Evolutionary conservation across 192 early-diverging fungal genomes (phyloP).

Genomic region (Dissophora globulifera): DNA sequence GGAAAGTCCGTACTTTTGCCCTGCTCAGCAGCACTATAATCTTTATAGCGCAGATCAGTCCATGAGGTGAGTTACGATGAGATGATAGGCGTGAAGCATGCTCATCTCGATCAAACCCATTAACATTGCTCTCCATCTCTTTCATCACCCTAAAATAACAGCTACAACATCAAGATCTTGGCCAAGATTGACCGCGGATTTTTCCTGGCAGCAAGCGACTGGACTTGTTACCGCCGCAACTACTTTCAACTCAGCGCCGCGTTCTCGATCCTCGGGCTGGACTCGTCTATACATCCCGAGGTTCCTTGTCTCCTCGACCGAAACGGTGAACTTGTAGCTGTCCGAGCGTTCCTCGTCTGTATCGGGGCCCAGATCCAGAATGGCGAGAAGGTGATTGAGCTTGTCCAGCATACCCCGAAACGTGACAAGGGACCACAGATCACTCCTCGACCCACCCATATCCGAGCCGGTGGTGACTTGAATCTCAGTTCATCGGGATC

Average conservation of each 20-base stretch:
- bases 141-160: slow-evolving; percentile 19
- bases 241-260: slow-evolving; percentile 88
- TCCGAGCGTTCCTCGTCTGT: slow-evolving; percentile 78
- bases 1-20: slow-evolving; percentile 75
- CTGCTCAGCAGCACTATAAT: slow-evolving; percentile 69
- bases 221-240: slow-evolving; percentile 96
- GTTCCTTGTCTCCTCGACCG: slow-evolving; percentile 76
- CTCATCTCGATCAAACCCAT: too few species aligned
- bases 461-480: slow-evolving; percentile 70
- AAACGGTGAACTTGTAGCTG: slow-evolving; percentile 62
- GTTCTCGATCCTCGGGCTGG: slow-evolving; percentile 65
- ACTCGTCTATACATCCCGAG: slow-evolving; percentile 56
- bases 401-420: slow-evolving; percentile 91
- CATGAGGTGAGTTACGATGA: slow-evolving; percentile 51
- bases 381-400: slow-evolving; percentile 80
- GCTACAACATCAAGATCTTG: slow-evolving; percentile 68
- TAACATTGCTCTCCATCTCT: too few species aligned
- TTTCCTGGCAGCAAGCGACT: slow-evolving; percentile 87
- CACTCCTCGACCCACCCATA: slow-evolving; percentile 66
- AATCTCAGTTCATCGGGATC: slow-evolving; percentile 44
- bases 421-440: slow-evolving; percentile 94
- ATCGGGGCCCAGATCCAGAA: slow-evolving; percentile 80
- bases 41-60: slow-evolving; percentile 71
- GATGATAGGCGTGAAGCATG: too few species aligned
- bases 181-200: slow-evolving; percentile 94